Evolutionary conservation across 2,329 filamentous ascomycete genomes (phyloP), one percentile per base, ranked within the genome.

Genomic region (Fusarium annulatum): DNA sequence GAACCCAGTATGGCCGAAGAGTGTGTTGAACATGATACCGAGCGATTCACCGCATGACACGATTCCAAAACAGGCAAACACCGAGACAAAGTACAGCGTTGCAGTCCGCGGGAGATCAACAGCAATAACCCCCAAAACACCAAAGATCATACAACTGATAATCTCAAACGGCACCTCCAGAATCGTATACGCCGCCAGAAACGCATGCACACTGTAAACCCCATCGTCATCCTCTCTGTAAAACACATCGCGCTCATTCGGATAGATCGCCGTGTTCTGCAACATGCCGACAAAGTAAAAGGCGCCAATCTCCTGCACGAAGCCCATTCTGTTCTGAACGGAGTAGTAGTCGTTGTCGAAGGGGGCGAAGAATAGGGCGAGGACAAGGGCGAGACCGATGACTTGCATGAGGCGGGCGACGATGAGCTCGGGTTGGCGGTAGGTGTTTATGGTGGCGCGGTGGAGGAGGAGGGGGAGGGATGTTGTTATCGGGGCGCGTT

Each of bases 251-350:
- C 92, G 87, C 78, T 94, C 93, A 45, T 84, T 84, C 0, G 93
- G 93, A 77, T 94, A 94, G 12, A 93, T 86, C 7, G 92, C 91
- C 8, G 94, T 91, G 76, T 94, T 94, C 80, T 95, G 92, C 18
- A 95, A 86, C 92, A 95, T 94, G 34, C 93, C 93, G 4, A 93
- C 89, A 74, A 93, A 93, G 80, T 93, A 93, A 41, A 93, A 88
- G 0, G 92, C 90, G 2, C 90, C 88, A 36, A 94, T 86, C 78
- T 95, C 89, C 72, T 94, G 91, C 2, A 94, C 84, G 73, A 94
- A 92, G 1, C 93, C 93, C 75, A 95, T 87, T 3, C 93, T 88
- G 57, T 91, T 93, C 79, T 95, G 93, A 0, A 95, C 87, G 4
- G 89, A 89, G 60, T 86, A 89, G 82, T 92, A 94, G 79, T 94